Percentiles rank a stretch among this genome's conserved stretches.
These are phyloP conservation scores for Calvatia gigantea DNA, from an alignment of 768 basidiomycete species.

Conservation along the genomic window DNA sequence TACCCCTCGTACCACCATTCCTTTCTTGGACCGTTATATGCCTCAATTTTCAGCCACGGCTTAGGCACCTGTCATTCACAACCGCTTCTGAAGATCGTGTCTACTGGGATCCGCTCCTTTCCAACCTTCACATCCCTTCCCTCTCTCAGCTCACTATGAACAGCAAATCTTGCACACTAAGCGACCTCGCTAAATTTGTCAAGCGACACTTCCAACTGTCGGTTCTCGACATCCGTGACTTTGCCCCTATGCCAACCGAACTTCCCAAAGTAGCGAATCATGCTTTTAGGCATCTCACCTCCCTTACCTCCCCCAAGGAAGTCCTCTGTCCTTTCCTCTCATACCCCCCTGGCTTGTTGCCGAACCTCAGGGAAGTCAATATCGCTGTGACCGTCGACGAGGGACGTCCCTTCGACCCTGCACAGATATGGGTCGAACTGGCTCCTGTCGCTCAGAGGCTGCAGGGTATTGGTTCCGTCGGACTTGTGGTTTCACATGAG, in stretches of 20 bases:
- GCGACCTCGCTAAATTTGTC: conserved; percentile 8
- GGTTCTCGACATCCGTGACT: conserved; percentile 10
- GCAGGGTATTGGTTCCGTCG: background rate
- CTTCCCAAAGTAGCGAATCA: conserved; percentile 3
- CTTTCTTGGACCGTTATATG: conserved; percentile 9
- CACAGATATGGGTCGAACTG: background rate
- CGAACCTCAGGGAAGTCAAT: conserved; percentile 3
- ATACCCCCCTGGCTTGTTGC: conserved; percentile 2
- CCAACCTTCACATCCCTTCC: conserved; percentile 6
- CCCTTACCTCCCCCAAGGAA: background rate
- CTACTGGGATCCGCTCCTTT: conserved; percentile 9
- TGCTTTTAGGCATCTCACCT: conserved; percentile 2
- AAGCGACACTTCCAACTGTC: conserved; percentile 10
- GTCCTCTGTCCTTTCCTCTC: conserved; percentile 4
- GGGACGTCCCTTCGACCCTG: conserved; percentile 2
- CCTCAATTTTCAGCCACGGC: conserved; percentile 3
- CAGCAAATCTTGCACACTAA: conserved; percentile 6
- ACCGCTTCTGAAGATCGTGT: conserved; percentile 4
- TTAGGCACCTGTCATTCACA: conserved; percentile 10
- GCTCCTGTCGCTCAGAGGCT: conserved; percentile 1
- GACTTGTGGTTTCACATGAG: conserved; percentile 2
- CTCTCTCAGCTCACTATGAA: conserved; percentile 5
- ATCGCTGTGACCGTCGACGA: conserved; percentile 2
- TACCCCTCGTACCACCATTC: conserved; percentile 9
- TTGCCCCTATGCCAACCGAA: conserved; percentile 7